These are phyloP conservation scores for Psilocybe sp. DNA, from an alignment of 768 basidiomycete species.

Conservation along the genomic window DNA sequence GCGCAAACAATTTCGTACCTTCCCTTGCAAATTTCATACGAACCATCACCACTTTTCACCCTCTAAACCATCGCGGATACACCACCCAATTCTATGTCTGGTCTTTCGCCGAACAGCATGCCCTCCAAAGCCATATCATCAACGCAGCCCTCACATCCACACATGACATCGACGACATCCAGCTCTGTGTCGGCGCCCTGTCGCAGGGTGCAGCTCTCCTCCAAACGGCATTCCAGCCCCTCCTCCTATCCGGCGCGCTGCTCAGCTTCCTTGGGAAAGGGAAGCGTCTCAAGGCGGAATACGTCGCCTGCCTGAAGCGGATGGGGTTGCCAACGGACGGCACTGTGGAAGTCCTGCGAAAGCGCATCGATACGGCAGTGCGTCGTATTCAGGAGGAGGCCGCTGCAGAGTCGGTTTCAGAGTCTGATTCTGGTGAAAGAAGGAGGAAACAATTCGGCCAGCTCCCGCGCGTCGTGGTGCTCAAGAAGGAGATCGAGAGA, in stretches of 20 bases:
- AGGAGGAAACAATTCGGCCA: slow-evolving; percentile 38
- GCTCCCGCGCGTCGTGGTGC: slow-evolving; percentile 38
- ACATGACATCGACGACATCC: slow-evolving; percentile 29
- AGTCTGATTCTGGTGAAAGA: slow-evolving; percentile 7
- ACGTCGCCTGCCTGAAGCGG: slow-evolving; percentile 36
- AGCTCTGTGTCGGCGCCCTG: slow-evolving; percentile 48
- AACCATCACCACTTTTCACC: slow-evolving; percentile 23
- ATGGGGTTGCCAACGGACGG: slow-evolving; percentile 37
- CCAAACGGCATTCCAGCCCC: slow-evolving; percentile 47
- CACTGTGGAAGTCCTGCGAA: slow-evolving; percentile 33
- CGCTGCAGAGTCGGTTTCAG: slow-evolving; percentile 7
- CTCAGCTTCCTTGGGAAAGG: slow-evolving; percentile 38
- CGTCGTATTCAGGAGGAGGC: slow-evolving; percentile 30
- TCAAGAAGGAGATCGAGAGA: slow-evolving; percentile 43
- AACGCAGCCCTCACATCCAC: slow-evolving; percentile 35
- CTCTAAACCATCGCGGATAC: slow-evolving; percentile 10
- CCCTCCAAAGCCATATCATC: slow-evolving; percentile 40
- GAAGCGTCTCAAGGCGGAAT: slow-evolving; percentile 30
- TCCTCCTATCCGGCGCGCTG: slow-evolving; percentile 42
- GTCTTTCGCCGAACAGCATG: slow-evolving; percentile 34
- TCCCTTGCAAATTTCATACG: slow-evolving; percentile 34
- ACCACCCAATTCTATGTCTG: slow-evolving; percentile 49
- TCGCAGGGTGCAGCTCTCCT: slow-evolving; percentile 45
- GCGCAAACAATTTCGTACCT: slow-evolving; percentile 29
- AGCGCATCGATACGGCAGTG: slow-evolving; percentile 34